A percentile compares a stretch with the other conserved stretches of the same genome.
Evolutionary conservation across 1,139 yeast genomes (phyloP).

Genomic region (Scheffersomyces lignicola): DNA sequence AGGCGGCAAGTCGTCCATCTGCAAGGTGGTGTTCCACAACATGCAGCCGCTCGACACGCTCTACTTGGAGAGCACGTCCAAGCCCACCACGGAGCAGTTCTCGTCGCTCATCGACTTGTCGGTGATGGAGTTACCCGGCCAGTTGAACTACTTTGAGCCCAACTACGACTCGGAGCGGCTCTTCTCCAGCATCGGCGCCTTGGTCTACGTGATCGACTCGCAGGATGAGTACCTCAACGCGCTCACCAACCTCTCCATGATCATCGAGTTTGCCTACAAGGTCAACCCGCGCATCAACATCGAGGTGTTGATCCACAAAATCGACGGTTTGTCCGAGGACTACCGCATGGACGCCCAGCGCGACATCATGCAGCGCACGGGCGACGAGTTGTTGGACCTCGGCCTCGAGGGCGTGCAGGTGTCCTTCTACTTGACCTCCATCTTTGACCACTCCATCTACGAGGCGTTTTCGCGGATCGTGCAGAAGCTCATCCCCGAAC

Average conservation of each 20-base stretch:
- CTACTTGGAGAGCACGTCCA: conserved; percentile 85
- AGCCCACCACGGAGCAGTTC: conserved; percentile 79
- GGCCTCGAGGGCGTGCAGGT: conserved; percentile 92
- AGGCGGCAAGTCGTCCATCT: conserved; percentile 85
- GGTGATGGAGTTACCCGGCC: conserved; percentile 97
- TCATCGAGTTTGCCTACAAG: conserved; percentile 83
- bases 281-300: conserved; percentile 85
- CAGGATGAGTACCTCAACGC: conserved; percentile 96
- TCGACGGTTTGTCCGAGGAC: conserved; percentile 93
- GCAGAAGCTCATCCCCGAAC: conserved; percentile 85
- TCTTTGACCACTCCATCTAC: conserved; percentile 92
- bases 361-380: conserved; percentile 94
- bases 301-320: conserved; percentile 91
- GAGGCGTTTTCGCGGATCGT: conserved; percentile 94
- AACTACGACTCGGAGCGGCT: conserved; percentile 74
- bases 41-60: conserved; percentile 95
- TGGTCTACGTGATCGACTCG: conserved; percentile 90
- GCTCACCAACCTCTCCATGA: conserved; percentile 81
- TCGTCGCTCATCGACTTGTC: conserved; percentile 81
- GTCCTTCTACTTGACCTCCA: conserved; percentile 86
- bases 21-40: conserved; percentile 93
- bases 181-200: conserved; percentile 85
- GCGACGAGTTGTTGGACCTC: conserved; percentile 85
- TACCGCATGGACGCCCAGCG: conserved; percentile 92
- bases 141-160: conserved; percentile 85